phyloP scores from a whole-genome alignment of 2,329 filamentous ascomycete genomes.

The Lanzia echinophila region DNA sequence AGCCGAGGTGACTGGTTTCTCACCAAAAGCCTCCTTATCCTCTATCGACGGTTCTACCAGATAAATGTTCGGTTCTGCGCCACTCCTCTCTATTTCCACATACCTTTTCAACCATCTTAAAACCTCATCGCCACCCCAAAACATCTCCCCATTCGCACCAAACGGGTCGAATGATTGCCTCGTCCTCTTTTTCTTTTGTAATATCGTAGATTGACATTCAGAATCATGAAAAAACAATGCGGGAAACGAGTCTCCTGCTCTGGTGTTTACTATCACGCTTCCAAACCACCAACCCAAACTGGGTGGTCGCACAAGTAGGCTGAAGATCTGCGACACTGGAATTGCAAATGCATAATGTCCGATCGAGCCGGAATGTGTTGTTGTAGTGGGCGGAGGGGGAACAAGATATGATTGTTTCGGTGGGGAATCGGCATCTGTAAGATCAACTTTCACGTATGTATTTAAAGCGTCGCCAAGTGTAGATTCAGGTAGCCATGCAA shows the following conservation, averaged over 20 bases:
- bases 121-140: conserved; percentile 97
- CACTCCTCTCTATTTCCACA: conserved; percentile 73
- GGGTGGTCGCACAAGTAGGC: conserved; percentile 80
- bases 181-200: conserved; percentile 83
- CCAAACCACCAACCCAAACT: conserved; percentile 99
- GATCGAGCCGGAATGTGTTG: conserved; percentile 60
- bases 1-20: conserved; percentile 40
- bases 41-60: conserved; percentile 81
- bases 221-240: conserved; percentile 96
- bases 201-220: conserved; percentile 90
- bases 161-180: conserved; percentile 88
- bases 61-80: conserved; percentile 84
- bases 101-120: conserved; percentile 85
- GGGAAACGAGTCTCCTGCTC: conserved; percentile 86
- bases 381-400: conserved; percentile 81
- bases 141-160: conserved; percentile 75
- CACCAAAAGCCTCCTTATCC: conserved; percentile 69
- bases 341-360: conserved; percentile 89
- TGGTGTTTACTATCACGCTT: conserved; percentile 86
- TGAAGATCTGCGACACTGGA: conserved; percentile 85
- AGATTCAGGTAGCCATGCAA: conserved; percentile 90
- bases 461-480: conserved; percentile 78
- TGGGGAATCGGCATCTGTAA: conserved; percentile 71
- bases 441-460: conserved; percentile 93
- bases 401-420: conserved; percentile 87